Percentiles rank a stretch among this genome's conserved stretches.
These are phyloP conservation scores for Chytriomyces hyalinus DNA, from an alignment of 192 early-diverging fungal genomes.

Conservation along the genomic window DNA sequence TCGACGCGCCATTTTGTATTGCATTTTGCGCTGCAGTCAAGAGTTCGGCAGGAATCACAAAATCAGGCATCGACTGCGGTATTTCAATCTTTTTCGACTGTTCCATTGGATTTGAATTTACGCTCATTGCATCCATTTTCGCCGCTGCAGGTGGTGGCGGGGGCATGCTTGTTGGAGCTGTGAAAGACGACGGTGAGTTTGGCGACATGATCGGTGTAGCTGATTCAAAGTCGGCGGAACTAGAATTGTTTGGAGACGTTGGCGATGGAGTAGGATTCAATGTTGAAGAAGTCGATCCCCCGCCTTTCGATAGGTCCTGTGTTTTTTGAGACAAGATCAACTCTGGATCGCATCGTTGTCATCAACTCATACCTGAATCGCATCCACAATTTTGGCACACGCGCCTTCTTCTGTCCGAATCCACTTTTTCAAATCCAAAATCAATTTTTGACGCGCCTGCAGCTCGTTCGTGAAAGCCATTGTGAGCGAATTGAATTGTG, in stretches of 20 bases:
- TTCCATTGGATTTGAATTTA: neutral
- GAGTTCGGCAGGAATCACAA: constrained; percentile 27
- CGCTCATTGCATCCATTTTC: neutral
- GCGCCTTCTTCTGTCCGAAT: constrained; percentile 17
- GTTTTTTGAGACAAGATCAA: too few relatives aligned
- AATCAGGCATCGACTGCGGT: neutral
- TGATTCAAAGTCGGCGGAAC: neutral
- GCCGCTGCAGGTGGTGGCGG: neutral
- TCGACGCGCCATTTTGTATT: constrained; percentile 24
- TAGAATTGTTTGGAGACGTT: neutral
- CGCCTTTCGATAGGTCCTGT: too few relatives aligned
- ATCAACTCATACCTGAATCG: constrained; percentile 17
- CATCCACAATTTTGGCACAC: constrained; percentile 21
- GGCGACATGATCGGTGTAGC: neutral
- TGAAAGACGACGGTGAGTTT: neutral
- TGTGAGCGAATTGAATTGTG: constrained; percentile 25
- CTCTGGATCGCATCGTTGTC: too few relatives aligned
- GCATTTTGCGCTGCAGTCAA: constrained; percentile 31
- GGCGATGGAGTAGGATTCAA: neutral
- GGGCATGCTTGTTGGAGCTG: neutral
- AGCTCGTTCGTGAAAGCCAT: constrained; percentile 23
- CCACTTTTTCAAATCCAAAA: constrained; percentile 34
- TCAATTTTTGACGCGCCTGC: constrained; percentile 23
- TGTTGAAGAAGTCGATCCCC: neutral
- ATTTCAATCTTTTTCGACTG: too few relatives aligned